Conservation (phyloP, 2,329 filamentous ascomycete species). For the Sphaerulina vaccinii region DNA sequence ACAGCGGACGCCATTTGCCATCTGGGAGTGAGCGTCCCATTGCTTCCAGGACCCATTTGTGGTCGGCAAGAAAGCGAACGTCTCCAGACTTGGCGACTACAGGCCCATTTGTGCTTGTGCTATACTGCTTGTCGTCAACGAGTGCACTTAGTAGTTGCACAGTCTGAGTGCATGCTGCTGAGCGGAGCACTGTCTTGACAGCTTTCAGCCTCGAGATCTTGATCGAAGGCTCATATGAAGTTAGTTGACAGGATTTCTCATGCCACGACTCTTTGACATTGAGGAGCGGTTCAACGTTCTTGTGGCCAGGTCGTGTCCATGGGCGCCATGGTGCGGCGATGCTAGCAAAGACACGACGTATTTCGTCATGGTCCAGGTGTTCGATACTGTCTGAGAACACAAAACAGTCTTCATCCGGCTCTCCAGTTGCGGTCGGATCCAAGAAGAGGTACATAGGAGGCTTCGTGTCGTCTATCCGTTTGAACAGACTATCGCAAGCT, state of each 20-base stretch:
- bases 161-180: constrained; percentile 5
- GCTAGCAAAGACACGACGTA: constrained; percentile 47
- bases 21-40: constrained; percentile 27
- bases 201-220: neutral
- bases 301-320: constrained; percentile 18
- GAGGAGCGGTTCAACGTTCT: constrained; percentile 4
- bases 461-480: constrained; percentile 30
- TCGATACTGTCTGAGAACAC: constrained; percentile 55
- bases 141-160: constrained; percentile 8
- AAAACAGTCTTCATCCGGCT: constrained; percentile 52
- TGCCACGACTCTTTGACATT: constrained; percentile 14
- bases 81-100: neutral
- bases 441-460: constrained; percentile 56
- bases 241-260: neutral
- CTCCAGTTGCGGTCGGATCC: constrained; percentile 53
- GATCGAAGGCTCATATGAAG: neutral
- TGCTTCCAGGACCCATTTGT: constrained; percentile 27
- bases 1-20: constrained; percentile 22
- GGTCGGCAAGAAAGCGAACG: constrained; percentile 9
- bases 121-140: neutral
- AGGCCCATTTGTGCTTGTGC: neutral
- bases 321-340: constrained; percentile 50
- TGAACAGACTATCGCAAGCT: constrained; percentile 56
- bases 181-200: neutral
- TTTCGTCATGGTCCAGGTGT: constrained; percentile 48